Base-by-base conservation (phyloP, 805 yeast species). In the Lachancea cidri region DNA sequence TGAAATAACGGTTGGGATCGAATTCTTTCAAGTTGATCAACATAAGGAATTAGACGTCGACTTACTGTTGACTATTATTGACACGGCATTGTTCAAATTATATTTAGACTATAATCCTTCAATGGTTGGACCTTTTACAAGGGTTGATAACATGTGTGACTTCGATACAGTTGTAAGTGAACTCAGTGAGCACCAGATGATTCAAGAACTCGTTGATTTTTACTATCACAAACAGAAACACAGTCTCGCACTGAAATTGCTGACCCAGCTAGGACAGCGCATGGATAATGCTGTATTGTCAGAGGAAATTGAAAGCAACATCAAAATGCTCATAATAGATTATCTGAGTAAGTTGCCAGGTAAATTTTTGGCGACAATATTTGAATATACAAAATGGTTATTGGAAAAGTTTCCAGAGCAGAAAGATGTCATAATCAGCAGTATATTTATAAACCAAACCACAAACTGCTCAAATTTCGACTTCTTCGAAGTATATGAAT, bases 121-220 rank as follows among this genome's bases (percentile, higher is more conserved):
- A 46, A 69, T 91, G 57, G 73, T 91, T 11, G 95, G 91, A 0
- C 93, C 98, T 0, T 73, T 91, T 16, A 69, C 91, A 4, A 70
- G 98, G 36, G 72, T 87, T 2, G 74, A 77, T 19, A 93, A 89
- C 58, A 68, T 71, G 49, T 87, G 97, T 65, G 81, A 82, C 51
- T 72, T 81, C 4, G 66, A 68, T 1, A 69, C 76, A 2, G 95
- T 86, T 1, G 75, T 76, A 36, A 59, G 64, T 8, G 71, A 75
- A 38, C 70, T 87, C 20, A 58, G 71, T 8, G 55, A 64, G 3
- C 65, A 71, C 5, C 64, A 68, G 2, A 72, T 76, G 54, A 75
- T 76, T 50, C 73, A 74, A 24, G 96, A 87, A 52, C 67, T 89
- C 32, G 72, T 86, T 6, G 95, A 85, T 53, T 89, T 86, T 54